Evolutionary conservation across 441 rosid species (phyloP).

Genomic region (Populus hybrid): DNA sequence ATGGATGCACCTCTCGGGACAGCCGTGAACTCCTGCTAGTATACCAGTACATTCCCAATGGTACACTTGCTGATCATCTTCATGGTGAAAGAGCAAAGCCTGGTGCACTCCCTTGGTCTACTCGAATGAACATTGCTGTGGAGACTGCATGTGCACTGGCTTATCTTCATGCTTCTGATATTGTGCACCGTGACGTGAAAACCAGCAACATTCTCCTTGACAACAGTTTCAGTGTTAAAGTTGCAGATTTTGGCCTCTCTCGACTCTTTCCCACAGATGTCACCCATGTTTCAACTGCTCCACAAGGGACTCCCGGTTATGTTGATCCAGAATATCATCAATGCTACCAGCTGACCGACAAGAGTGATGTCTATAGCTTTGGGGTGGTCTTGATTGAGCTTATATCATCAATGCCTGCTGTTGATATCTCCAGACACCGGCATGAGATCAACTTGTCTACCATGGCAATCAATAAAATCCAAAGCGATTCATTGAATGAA

Average conservation of each 20-base stretch:
- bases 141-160: constrained; percentile 76
- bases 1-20: constrained; percentile 83
- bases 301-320: constrained; percentile 96
- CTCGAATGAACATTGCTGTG: constrained; percentile 63
- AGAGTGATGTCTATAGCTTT: constrained; percentile 95
- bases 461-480: constrained; percentile 76
- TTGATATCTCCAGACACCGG: constrained; percentile 71
- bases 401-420: constrained; percentile 85
- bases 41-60: constrained; percentile 80
- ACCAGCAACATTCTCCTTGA: constrained; percentile 77
- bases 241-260: constrained; percentile 86
- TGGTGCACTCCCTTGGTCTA: constrained; percentile 58
- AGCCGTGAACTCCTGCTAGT: constrained; percentile 79
- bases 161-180: constrained; percentile 73
- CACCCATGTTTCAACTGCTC: constrained; percentile 85
- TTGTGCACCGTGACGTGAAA: constrained; percentile 85
- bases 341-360: constrained; percentile 74
- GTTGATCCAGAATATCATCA: constrained; percentile 89
- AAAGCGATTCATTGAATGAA: constrained; percentile 45
- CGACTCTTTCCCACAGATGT: constrained; percentile 55
- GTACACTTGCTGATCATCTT: constrained; percentile 87
- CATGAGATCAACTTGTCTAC: constrained; percentile 75
- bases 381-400: constrained; percentile 90
- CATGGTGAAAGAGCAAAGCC: constrained; percentile 58
- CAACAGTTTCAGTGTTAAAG: constrained; percentile 53